phyloP scores from a whole-genome alignment of 2,329 filamentous ascomycete genomes.

The Ophiocordyceps polyrhachis-furcata region DNA sequence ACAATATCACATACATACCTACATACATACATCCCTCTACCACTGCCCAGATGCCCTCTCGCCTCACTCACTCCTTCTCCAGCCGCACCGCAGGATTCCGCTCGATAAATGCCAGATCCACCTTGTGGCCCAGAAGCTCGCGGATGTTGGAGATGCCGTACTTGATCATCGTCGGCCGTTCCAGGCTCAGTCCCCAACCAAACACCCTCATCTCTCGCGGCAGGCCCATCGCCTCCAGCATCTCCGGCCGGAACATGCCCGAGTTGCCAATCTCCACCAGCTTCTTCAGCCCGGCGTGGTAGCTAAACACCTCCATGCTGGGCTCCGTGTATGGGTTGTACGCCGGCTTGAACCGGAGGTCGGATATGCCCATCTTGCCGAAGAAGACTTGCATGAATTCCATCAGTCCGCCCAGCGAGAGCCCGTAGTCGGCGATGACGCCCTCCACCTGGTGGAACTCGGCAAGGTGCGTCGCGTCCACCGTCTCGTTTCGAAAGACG shows the following conservation, averaged over 20 bases:
- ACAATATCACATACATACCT: too few relatives aligned
- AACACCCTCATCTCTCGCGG: conserved; percentile 86
- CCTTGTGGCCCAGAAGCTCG: conserved; percentile 85
- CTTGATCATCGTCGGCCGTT: conserved; percentile 97
- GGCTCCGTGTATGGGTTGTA: conserved; percentile 54
- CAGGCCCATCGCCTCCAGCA: conserved; percentile 87
- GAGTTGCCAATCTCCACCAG: conserved; percentile 96
- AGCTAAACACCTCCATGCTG: conserved; percentile 95
- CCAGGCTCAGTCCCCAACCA: conserved; percentile 79
- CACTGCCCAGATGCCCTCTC: too few relatives aligned
- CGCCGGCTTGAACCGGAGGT: conserved; percentile 87
- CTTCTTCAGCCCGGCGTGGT: conserved; percentile 73
- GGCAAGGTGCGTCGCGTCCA: conserved; percentile 89
- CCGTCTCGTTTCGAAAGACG: conserved; percentile 94
- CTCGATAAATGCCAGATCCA: conserved; percentile 84
- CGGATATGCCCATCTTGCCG: conserved; percentile 74
- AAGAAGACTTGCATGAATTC: conserved; percentile 93
- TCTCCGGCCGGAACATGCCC: conserved; percentile 97
- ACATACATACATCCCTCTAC: not conserved
- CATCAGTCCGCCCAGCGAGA: conserved; percentile 84
- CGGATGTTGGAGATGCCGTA: conserved; percentile 79
- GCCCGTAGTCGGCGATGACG: conserved; percentile 89
- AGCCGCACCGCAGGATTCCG: conserved; percentile 78
- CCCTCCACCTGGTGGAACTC: conserved; percentile 99
- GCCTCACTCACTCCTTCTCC: conserved; percentile 47